These are phyloP conservation scores for Phaeomoniella chlamydospora DNA, from an alignment of 2,329 filamentous ascomycete genomes.

Conservation along the genomic window DNA sequence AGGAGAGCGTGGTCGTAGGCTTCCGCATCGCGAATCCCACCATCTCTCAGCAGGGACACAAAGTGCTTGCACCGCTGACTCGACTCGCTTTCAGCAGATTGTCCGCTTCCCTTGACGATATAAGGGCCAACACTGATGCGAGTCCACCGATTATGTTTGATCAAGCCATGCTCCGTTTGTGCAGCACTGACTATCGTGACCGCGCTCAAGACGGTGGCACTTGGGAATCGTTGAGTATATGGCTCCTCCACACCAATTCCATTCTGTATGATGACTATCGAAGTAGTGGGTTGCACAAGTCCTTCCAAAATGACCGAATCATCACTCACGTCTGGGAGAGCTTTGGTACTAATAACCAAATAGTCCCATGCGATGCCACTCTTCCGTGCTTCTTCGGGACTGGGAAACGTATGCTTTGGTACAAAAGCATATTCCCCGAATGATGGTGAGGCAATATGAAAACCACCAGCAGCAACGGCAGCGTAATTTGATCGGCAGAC, in stretches of 20 bases:
- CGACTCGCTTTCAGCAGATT: slow-evolving; percentile 12
- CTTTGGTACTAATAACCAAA: slow-evolving; percentile 57
- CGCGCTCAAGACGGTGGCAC: slow-evolving; percentile 47
- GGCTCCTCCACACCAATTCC: slow-evolving; percentile 56
- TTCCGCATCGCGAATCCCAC: slow-evolving; percentile 51
- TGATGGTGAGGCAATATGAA: slow-evolving; percentile 48
- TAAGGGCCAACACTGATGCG: slow-evolving; percentile 56
- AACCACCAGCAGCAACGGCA: slow-evolving; percentile 45
- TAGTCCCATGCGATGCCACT: slow-evolving; percentile 39
- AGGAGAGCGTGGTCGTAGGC: slow-evolving; percentile 50
- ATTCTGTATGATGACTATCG: slow-evolving; percentile 56
- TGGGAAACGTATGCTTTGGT: slow-evolving; percentile 48
- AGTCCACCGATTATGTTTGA: slow-evolving; percentile 62
- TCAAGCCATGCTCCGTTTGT: slow-evolving; percentile 46
- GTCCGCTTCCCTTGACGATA: slow-evolving; percentile 18
- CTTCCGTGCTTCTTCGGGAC: slow-evolving; percentile 38
- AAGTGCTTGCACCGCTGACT: slow-evolving; percentile 21
- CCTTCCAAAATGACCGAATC: slow-evolving; percentile 48
- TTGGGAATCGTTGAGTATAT: slow-evolving; percentile 47
- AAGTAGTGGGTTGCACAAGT: slow-evolving; percentile 38
- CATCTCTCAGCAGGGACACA: slow-evolving; percentile 31
- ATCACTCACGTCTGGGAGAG: slow-evolving; percentile 49
- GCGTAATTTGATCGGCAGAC: slow-evolving; percentile 62
- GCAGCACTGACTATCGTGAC: slow-evolving; percentile 58
- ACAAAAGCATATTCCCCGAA: slow-evolving; percentile 54